These are phyloP conservation scores for Lichina pygmaea DNA, from an alignment of 495 filamentous ascomycete genomes.

Conservation along the genomic window DNA sequence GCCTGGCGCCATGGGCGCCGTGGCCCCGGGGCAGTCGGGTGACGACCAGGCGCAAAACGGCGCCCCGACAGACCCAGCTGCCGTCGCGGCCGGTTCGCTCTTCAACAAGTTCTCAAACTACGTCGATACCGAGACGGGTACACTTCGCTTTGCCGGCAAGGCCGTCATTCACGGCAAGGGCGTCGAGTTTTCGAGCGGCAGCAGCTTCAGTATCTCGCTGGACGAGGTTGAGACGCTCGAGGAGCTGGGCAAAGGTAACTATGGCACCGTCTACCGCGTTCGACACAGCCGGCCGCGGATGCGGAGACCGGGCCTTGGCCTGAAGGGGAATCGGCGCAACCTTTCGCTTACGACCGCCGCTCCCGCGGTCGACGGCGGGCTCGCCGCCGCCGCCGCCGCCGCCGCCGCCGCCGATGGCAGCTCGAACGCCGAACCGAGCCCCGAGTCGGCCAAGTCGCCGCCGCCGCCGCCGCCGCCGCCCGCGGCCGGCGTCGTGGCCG, in stretches of 20 bases:
- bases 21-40: background rate
- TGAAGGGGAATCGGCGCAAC: constrained; percentile 29
- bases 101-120: constrained; percentile 82
- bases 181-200: constrained; percentile 74
- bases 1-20: background rate
- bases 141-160: constrained; percentile 78
- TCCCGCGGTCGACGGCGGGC: constrained; percentile 1
- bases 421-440: constrained; percentile 3
- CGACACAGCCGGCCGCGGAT: constrained; percentile 56
- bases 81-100: constrained; percentile 16
- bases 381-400: background rate
- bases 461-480: constrained; percentile 4
- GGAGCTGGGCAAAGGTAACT: constrained; percentile 93
- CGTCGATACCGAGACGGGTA: constrained; percentile 76
- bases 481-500: constrained; percentile 2
- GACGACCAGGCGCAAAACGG: background rate
- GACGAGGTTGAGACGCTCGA: constrained; percentile 90
- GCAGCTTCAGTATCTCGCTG: constrained; percentile 77
- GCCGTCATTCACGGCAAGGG: constrained; percentile 68
- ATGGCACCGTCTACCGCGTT: constrained; percentile 93
- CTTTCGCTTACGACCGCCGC: constrained; percentile 7
- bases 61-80: background rate
- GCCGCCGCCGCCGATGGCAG: constrained; percentile 2
- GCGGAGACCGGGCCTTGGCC: constrained; percentile 52
- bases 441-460: background rate